A percentile compares a stretch with the other conserved stretches of the same genome.
Evolutionary conservation across 2,329 filamentous ascomycete genomes (phyloP).

Genomic region (Colletotrichum nymphaeae): DNA sequence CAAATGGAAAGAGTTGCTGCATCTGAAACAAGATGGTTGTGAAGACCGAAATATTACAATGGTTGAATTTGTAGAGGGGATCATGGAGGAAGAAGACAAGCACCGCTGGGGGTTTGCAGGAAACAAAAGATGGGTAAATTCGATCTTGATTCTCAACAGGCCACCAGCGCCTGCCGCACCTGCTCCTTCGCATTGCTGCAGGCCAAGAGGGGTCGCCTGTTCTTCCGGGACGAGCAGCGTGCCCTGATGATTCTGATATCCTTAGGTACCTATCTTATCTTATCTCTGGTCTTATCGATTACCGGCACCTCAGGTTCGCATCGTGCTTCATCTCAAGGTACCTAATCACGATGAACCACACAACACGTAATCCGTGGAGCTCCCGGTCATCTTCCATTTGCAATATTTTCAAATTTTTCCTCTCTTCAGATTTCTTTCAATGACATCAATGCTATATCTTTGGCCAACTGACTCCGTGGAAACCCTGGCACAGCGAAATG

Average conservation of each 20-base stretch:
- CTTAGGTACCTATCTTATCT: too few relatives aligned
- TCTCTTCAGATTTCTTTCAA: too few relatives aligned
- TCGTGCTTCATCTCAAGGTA: too few relatives aligned
- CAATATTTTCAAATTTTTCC: too few relatives aligned
- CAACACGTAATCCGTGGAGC: too few relatives aligned
- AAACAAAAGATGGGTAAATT: background rate
- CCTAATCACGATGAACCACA: background rate
- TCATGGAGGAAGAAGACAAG: background rate
- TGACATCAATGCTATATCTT: too few relatives aligned
- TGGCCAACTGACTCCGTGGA: too few relatives aligned
- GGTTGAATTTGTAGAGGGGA: background rate
- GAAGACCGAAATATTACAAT: background rate
- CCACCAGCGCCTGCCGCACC: background rate
- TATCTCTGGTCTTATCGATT: background rate
- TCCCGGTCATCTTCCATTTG: background rate
- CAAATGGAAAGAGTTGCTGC: too few relatives aligned
- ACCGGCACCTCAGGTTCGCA: background rate
- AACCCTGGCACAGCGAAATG: background rate
- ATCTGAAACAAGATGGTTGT: background rate
- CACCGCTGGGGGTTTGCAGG: background rate
- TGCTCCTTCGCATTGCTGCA: background rate
- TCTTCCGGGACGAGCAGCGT: too few relatives aligned
- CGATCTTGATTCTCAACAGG: background rate
- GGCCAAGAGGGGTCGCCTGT: constrained; percentile 2
- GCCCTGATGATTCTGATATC: too few relatives aligned